Percentiles rank a stretch among this genome's conserved stretches.
These are phyloP conservation scores for Suillus discolor DNA, from an alignment of 768 basidiomycete genomes.

Conservation along the genomic window DNA sequence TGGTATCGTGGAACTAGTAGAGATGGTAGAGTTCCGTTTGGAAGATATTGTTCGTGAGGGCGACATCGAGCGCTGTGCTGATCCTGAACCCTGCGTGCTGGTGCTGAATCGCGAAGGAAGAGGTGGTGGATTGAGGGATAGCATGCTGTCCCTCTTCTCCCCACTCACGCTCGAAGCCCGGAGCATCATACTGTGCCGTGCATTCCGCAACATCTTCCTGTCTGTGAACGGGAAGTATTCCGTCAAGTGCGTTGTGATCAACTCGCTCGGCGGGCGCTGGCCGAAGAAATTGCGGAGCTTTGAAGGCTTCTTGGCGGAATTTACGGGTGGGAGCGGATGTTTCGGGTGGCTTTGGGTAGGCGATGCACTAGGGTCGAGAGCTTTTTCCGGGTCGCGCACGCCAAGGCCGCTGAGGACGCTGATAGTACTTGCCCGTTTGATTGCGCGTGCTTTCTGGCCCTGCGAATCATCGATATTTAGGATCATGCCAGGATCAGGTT, in stretches of 20 bases:
- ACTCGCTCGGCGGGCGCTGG: slow-evolving; percentile 95
- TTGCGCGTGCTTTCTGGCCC: slow-evolving; percentile 22
- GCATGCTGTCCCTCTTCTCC: slow-evolving; percentile 49
- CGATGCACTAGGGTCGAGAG: slow-evolving; percentile 59
- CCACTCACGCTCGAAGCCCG: slow-evolving; percentile 48
- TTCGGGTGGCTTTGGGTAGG: slow-evolving; percentile 39
- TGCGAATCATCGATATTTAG: slow-evolving; percentile 31
- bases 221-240: slow-evolving; percentile 96
- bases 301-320: slow-evolving; percentile 48
- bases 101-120: slow-evolving; percentile 42
- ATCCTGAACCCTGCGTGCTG: slow-evolving; percentile 33
- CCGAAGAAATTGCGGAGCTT: slow-evolving; percentile 97
- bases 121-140: slow-evolving; percentile 43
- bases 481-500: slow-evolving; percentile 36
- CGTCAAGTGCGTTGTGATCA: slow-evolving; percentile 91
- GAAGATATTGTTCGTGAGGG: slow-evolving; percentile 48
- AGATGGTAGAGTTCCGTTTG: slow-evolving; percentile 43
- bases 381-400: slow-evolving; percentile 74
- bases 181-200: slow-evolving; percentile 84
- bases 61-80: slow-evolving; percentile 38
- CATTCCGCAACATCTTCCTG: slow-evolving; percentile 88
- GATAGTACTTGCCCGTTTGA: slow-evolving; percentile 90
- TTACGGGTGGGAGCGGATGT: slow-evolving; percentile 13
- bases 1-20: slow-evolving; percentile 33
- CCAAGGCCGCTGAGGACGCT: slow-evolving; percentile 94